Percentiles rank a stretch among this genome's conserved stretches.
phyloP scores from a whole-genome alignment of 371 early-diverging fungal species.

The Syncephalis plumigaleata region DNA sequence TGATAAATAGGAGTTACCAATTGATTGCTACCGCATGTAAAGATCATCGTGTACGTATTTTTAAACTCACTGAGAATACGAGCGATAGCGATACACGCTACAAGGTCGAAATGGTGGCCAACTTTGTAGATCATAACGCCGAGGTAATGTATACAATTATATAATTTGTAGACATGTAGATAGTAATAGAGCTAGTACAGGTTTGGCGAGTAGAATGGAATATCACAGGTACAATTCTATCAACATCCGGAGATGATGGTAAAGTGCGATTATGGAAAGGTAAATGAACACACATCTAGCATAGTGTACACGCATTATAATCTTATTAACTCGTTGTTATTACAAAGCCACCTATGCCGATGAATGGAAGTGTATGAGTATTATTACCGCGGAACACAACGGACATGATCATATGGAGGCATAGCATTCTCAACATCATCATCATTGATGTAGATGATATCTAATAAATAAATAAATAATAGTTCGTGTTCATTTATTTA shows the following conservation, averaged over 20 bases:
- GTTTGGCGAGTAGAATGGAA: constrained; percentile 92
- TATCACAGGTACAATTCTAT: constrained; percentile 76
- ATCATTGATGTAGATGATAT: no score
- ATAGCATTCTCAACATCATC: not conserved
- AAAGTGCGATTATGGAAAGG: constrained; percentile 73
- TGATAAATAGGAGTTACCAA: constrained; percentile 44
- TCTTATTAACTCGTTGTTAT: constrained; percentile 1
- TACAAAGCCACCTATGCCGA: constrained; percentile 30
- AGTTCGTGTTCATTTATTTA: no score
- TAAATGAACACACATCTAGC: no score
- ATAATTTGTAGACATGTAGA: no score
- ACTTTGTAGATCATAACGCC: constrained; percentile 46
- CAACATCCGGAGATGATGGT: constrained; percentile 85
- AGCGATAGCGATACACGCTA: constrained; percentile 11
- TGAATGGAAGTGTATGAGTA: constrained; percentile 50
- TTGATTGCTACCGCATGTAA: constrained; percentile 83
- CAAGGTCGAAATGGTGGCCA: constrained; percentile 35
- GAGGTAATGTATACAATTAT: constrained; percentile 20
- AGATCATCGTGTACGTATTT: constrained; percentile 75
- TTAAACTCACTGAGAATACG: constrained; percentile 40
- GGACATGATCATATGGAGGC: not conserved
- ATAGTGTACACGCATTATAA: not conserved
- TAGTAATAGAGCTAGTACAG: no score
- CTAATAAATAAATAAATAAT: no score
- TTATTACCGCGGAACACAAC: constrained; percentile 22